Percentiles rank a stretch among this genome's conserved stretches.
phyloP scores from a whole-genome alignment of 305 asterid species.

The Rubia occidens region DNA sequence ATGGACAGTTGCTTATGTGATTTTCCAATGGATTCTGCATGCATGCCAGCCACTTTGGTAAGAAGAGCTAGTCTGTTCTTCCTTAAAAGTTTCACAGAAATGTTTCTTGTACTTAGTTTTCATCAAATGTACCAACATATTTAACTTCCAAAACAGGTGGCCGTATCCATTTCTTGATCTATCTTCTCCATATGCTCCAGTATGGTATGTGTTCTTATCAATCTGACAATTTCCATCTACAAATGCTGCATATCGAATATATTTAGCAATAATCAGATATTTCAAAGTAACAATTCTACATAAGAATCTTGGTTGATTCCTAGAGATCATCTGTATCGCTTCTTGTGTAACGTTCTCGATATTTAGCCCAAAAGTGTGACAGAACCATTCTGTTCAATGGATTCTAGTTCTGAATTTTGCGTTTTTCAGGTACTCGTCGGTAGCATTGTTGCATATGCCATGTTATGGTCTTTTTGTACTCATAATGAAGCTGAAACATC shows the following conservation, averaged over 20 bases:
- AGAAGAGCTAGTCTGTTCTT: slow-evolving; percentile 5
- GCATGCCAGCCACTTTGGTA: slow-evolving; percentile 74
- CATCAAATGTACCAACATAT: not conserved
- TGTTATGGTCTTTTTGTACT: slow-evolving; percentile 71
- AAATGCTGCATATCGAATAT: no score
- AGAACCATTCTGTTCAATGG: not conserved
- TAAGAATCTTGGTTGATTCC: no score
- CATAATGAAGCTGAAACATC: slow-evolving; percentile 71
- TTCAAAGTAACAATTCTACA: no score
- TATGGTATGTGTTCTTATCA: slow-evolving; percentile 49
- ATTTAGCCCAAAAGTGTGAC: not conserved
- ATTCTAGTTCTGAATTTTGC: not conserved
- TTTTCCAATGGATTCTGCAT: slow-evolving; percentile 77
- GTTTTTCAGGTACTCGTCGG: slow-evolving; percentile 60
- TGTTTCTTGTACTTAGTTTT: not conserved
- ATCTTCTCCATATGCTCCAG: slow-evolving; percentile 75
- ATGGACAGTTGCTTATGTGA: slow-evolving; percentile 66
- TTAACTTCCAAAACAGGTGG: slow-evolving; percentile 60
- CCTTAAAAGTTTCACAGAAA: not conserved
- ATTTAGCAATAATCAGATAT: no score
- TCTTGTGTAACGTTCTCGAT: no score
- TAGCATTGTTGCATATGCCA: slow-evolving; percentile 92
- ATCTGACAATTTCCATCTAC: no score
- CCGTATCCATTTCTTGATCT: slow-evolving; percentile 93
- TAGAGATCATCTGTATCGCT: no score